These are phyloP conservation scores for Jatropha multifida DNA, from an alignment of 441 rosid genomes.

Conservation along the genomic window DNA sequence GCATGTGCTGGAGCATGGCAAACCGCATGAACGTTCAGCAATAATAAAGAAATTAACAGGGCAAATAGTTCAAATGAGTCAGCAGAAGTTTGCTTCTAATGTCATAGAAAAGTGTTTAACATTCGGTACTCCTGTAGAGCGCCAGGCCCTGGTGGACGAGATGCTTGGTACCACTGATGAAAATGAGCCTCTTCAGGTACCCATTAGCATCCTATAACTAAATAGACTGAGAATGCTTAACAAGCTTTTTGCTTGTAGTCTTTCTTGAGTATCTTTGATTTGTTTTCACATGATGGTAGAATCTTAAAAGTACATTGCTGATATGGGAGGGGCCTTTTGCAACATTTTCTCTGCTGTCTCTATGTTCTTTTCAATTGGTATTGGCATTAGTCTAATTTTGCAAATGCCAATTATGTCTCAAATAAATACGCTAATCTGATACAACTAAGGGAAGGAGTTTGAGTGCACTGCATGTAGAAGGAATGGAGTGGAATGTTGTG, in stretches of 20 bases:
- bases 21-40: slow-evolving; percentile 60
- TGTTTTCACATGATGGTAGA: background rate
- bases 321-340: background rate
- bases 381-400: no score
- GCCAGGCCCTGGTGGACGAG: slow-evolving; percentile 71
- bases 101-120: slow-evolving; percentile 73
- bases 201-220: background rate
- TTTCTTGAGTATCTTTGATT: background rate
- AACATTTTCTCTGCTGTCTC: background rate
- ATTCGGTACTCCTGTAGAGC: slow-evolving; percentile 57
- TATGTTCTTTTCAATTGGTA: background rate
- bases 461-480: background rate
- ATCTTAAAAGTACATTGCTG: background rate
- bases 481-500: background rate
- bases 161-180: slow-evolving; percentile 82
- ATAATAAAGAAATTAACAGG: slow-evolving; percentile 63
- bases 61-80: slow-evolving; percentile 82
- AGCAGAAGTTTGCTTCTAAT: slow-evolving; percentile 81
- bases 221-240: background rate
- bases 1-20: slow-evolving; percentile 87
- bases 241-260: background rate
- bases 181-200: slow-evolving; percentile 81
- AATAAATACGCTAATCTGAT: no score
- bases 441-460: no score
- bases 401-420: no score